These are phyloP conservation scores for Rhodotorula taiwanensis DNA, from an alignment of 768 basidiomycete genomes.

Conservation along the genomic window DNA sequence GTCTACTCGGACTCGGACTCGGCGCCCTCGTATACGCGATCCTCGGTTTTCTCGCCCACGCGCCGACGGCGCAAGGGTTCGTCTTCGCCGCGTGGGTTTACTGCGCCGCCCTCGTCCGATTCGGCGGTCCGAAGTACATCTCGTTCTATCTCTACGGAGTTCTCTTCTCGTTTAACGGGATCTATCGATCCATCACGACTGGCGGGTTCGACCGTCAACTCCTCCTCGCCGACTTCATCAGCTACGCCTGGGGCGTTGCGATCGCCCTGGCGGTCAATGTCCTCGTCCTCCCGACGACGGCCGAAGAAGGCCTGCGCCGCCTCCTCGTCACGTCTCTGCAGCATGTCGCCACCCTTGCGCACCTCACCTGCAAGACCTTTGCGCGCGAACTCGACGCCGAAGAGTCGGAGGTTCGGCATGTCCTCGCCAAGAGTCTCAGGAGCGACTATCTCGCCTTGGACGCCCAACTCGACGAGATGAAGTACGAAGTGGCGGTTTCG, in stretches of 20 bases:
- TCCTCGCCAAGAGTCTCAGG: constrained; percentile 30
- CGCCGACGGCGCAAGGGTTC: constrained; percentile 42
- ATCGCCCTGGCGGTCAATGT: constrained; percentile 42
- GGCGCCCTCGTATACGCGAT: constrained; percentile 39
- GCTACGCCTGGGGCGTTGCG: constrained; percentile 41
- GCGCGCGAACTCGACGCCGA: constrained; percentile 20
- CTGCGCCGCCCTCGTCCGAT: constrained; percentile 23
- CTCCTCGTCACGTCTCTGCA: constrained; percentile 36
- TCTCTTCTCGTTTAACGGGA: constrained; percentile 32
- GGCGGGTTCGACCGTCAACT: constrained; percentile 21
- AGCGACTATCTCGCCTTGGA: constrained; percentile 31
- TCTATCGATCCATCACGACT: constrained; percentile 13
- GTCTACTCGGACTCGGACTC: constrained; percentile 27
- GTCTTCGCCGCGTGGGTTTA: constrained; percentile 42
- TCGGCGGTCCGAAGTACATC: constrained; percentile 24
- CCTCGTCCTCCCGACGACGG: constrained; percentile 38
- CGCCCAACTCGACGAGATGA: constrained; percentile 20
- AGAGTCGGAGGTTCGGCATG: constrained; percentile 30
- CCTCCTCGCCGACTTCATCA: constrained; percentile 38
- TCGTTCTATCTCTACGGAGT: constrained; percentile 33
- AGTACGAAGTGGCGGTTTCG: constrained; percentile 18
- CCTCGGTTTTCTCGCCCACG: constrained; percentile 36
- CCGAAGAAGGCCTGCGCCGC: constrained; percentile 40
- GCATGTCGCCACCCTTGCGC: constrained; percentile 31
- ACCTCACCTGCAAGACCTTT: constrained; percentile 32